Evolutionary conservation across 805 yeast genomes (phyloP).

Genomic region (Wickerhamiella dianesei): DNA sequence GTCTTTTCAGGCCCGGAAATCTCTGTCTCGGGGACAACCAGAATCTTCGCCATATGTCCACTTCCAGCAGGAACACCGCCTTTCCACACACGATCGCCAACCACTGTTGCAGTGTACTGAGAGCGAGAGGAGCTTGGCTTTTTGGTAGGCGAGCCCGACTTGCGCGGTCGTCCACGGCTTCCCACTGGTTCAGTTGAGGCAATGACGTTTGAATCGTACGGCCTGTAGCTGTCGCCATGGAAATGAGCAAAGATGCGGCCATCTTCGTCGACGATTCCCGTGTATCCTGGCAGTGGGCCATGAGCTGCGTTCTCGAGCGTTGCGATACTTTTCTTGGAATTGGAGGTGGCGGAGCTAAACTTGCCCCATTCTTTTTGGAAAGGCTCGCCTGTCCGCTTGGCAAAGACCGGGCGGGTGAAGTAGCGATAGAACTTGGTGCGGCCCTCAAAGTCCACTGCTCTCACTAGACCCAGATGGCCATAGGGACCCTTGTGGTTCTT

Average conservation of each 20-base stretch:
- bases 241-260: slow-evolving; percentile 4
- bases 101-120: too few species aligned
- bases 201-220: background rate
- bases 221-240: background rate
- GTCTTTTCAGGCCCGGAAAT: too few species aligned
- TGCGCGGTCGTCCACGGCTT: slow-evolving; percentile 1
- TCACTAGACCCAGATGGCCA: slow-evolving; percentile 33
- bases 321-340: background rate
- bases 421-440: slow-evolving; percentile 60
- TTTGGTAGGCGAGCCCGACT: background rate
- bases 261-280: slow-evolving; percentile 6
- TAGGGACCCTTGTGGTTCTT: slow-evolving; percentile 9
- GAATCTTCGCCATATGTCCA: background rate
- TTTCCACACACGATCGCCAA: background rate
- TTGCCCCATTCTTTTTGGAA: slow-evolving; percentile 22
- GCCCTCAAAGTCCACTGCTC: slow-evolving; percentile 62
- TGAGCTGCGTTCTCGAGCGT: background rate
- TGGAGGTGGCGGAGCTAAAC: slow-evolving; percentile 9
- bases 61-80: background rate
- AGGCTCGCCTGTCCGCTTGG: slow-evolving; percentile 13
- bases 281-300: slow-evolving; percentile 8
- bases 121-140: too few species aligned
- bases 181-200: background rate
- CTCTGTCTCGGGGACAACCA: too few species aligned
- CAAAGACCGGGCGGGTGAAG: slow-evolving; percentile 27